Evolutionary conservation across 2,329 filamentous ascomycete species (phyloP).

Genomic region (Pyrenophora tritici-repentis): DNA sequence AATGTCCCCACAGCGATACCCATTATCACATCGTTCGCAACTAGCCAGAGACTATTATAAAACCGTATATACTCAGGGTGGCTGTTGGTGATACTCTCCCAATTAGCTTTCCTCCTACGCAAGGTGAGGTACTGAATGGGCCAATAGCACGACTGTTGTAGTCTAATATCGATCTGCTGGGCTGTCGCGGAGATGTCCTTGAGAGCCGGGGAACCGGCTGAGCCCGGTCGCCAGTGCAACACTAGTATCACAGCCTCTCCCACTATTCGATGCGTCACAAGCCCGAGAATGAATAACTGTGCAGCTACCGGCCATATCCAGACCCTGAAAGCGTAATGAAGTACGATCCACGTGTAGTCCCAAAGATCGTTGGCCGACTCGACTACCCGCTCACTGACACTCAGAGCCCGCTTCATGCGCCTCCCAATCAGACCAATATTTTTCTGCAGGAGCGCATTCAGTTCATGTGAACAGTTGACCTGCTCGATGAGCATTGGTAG

Average conservation of each 20-base stretch:
- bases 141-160: slow-evolving; percentile 99
- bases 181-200: slow-evolving; percentile 97
- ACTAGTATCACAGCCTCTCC: slow-evolving; percentile 79
- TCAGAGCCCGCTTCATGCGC: slow-evolving; percentile 80
- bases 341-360: slow-evolving; percentile 70
- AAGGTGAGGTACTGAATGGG: slow-evolving; percentile 94
- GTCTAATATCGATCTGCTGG: slow-evolving; percentile 93
- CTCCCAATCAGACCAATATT: slow-evolving; percentile 86
- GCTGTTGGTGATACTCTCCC: slow-evolving; percentile 92
- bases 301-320: slow-evolving; percentile 81
- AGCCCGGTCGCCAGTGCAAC: slow-evolving; percentile 79
- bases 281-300: slow-evolving; percentile 70
- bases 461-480: slow-evolving; percentile 93
- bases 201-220: slow-evolving; percentile 76
- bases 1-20: slow-evolving; percentile 95
- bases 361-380: slow-evolving; percentile 88
- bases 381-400: slow-evolving; percentile 91
- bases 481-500: slow-evolving; percentile 85
- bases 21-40: slow-evolving; percentile 98
- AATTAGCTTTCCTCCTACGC: slow-evolving; percentile 85
- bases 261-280: slow-evolving; percentile 78
- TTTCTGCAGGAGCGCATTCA: slow-evolving; percentile 82
- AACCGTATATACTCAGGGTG: slow-evolving; percentile 99
- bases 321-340: slow-evolving; percentile 72
- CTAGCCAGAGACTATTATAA: slow-evolving; percentile 98